Base-by-base conservation (phyloP, 2,329 filamentous ascomycete genomes). In the Plenodomus tracheiphilus region DNA sequence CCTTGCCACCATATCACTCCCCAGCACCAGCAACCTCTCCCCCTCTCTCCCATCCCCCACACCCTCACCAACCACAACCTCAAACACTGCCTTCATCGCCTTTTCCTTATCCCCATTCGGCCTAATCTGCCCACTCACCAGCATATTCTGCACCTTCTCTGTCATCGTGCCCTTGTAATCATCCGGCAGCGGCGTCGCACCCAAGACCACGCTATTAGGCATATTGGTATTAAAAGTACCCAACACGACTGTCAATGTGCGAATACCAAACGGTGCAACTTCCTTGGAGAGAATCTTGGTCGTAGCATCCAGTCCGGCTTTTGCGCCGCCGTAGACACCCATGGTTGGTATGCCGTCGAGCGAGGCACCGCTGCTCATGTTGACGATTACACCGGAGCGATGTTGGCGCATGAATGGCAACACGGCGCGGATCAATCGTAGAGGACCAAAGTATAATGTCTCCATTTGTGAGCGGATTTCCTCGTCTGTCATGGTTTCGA, bases 201-300 rank as follows among this genome's bases (percentile, higher is more conserved):
- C 22, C 22, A 25, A 25, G 10, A 25, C 22, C 5, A 25, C 22
- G 10, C 6, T 25, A 25, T 25, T 10, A 25, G 22, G 22, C 22
- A 25, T 25, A 25, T 32, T 32, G 19, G 37, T 41, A 17, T 36
- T 22, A 30, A 43, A 43, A 3, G 41, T 36, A 25, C 41, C 41
- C 18, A 43, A 32, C 16, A 22, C 35, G 6, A 43, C 41, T 34
- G 35, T 43, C 41, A 43, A 20, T 21, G 41, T 43, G 28, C 41
- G 41, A 16, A 43, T 35, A 22, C 41, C 41, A 43, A 43, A 43
- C 41, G 41, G 35, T 15, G 16, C 8, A 21, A 32, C 22, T 15
- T 43, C 41, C 16, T 43, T 28, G 13, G 41, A 34, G 9, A 43
- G 18, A 36, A 32, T 32, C 13, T 43, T 32, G n/a, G 41, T 17